Evolutionary conservation across 495 filamentous ascomycete genomes (phyloP), one percentile per base, ranked within the genome.

Genomic region (Xylaria sp.): DNA sequence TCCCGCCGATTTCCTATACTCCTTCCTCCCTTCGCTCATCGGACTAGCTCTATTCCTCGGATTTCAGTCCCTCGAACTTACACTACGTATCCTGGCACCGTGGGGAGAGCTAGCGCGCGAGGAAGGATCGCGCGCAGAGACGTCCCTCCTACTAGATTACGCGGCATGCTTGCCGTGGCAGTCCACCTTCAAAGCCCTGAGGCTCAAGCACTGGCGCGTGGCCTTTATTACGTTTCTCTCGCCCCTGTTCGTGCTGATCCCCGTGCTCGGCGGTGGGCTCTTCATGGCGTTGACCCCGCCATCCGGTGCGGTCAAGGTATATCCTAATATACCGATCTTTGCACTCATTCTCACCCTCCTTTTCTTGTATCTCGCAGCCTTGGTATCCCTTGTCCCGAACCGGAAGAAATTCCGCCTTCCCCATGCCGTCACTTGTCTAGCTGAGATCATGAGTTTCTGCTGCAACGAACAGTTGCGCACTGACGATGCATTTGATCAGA

Each of bases 1-100:
- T 6, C 82, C 93, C 2, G 92, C 94, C 58, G 92, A 97, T 80
- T 97, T 97, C 83, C 81, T 97, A 62, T 97, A 93, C 84, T 90
- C 89, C 78, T 96, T 97, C 78, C 72, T 97, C 63, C 94, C 94
- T 0, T 89, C 90, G 1, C 69, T 94, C 2, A 84, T 97, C 19
- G 94, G 92, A 26, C 91, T 92, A 74, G 67, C 93, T 33, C 79
- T 94, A 31, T 94, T 93, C 80, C 90, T 97, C 55, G 82, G 87
- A 67, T 93, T 92, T 83, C 92, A 95, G 71, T 84, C 90, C 15
- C 86, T 97, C 69, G 93, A 97, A 78, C 83, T 90, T 69, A 89
- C 88, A 73, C 84, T 95, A 74, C 91, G 93, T 59, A 86, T 91
- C 40, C 82, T 97, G 6, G 87, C 91, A 73, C 93, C 93, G 2